phyloP scores from a whole-genome alignment of 2,329 filamentous ascomycete species.

The Fusarium tricinctum region DNA sequence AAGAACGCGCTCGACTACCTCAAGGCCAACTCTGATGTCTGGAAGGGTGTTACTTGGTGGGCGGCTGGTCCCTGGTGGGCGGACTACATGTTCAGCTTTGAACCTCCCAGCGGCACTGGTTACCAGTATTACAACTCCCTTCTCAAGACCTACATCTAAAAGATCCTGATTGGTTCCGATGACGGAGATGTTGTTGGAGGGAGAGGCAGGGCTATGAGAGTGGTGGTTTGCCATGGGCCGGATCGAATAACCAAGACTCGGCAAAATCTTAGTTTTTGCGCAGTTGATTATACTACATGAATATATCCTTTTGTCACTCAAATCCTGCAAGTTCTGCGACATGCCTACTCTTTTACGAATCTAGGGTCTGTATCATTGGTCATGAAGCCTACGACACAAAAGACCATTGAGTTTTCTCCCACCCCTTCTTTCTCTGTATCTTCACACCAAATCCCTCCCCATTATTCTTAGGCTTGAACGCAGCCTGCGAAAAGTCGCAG shows the following conservation, averaged over 20 bases:
- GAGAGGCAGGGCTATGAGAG: fast-evolving
- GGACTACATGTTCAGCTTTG: constrained; percentile 63
- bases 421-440: constrained; percentile 29
- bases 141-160: constrained; percentile 41
- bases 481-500: constrained; percentile 19
- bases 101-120: constrained; percentile 61
- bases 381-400: constrained; percentile 10
- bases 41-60: constrained; percentile 72
- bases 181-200: too few species aligned
- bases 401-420: constrained; percentile 23
- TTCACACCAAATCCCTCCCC: constrained; percentile 22
- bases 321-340: too few species aligned
- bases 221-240: background rate
- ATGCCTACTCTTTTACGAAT: too few species aligned
- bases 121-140: constrained; percentile 54
- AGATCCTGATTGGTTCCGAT: background rate
- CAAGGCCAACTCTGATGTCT: constrained; percentile 69
- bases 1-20: constrained; percentile 66
- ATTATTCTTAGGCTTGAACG: constrained; percentile 12
- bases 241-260: background rate
- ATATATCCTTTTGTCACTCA: fast-evolving
- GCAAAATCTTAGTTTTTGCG: background rate
- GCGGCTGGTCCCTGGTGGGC: constrained; percentile 72
- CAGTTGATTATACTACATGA: background rate
- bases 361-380: too few species aligned